Evolutionary conservation across 1,139 yeast genomes (phyloP).

Genomic region (Petasospora fabianii): DNA sequence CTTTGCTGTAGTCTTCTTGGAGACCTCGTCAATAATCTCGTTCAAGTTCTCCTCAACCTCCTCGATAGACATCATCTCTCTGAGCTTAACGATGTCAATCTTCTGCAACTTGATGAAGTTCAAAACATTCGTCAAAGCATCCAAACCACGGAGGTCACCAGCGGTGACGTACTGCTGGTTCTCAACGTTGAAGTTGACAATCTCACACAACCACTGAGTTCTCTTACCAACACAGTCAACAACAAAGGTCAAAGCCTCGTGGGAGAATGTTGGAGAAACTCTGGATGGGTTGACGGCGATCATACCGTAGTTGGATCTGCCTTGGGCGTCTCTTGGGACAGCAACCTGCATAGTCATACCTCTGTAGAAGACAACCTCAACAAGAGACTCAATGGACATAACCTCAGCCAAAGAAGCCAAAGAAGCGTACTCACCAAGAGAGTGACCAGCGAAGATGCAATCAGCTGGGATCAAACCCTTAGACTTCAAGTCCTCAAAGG

Average conservation of each 20-base stretch:
- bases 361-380: constrained; percentile 97
- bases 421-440: constrained; percentile 98
- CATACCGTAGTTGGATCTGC: constrained; percentile 99
- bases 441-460: constrained; percentile 97
- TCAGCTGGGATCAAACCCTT: constrained; percentile 94
- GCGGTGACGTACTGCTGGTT: constrained; percentile 98
- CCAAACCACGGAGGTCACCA: constrained; percentile 95
- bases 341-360: constrained; percentile 99
- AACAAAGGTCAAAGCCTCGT: constrained; percentile 91
- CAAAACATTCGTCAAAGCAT: constrained; percentile 87
- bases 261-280: constrained; percentile 82
- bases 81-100: constrained; percentile 86
- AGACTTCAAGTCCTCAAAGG: constrained; percentile 94
- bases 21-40: constrained; percentile 83
- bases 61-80: constrained; percentile 76
- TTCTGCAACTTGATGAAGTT: constrained; percentile 91
- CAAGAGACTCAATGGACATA: constrained; percentile 97
- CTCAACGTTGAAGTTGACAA: constrained; percentile 97
- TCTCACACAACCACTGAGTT: constrained; percentile 93
- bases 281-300: constrained; percentile 97
- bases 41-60: constrained; percentile 82
- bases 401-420: constrained; percentile 96
- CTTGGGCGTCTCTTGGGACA: constrained; percentile 91
- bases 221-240: constrained; percentile 81
- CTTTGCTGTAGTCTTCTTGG: constrained; percentile 76